phyloP scores from a whole-genome alignment of 2,329 filamentous ascomycete genomes.

The Xylaria polymorpha region DNA sequence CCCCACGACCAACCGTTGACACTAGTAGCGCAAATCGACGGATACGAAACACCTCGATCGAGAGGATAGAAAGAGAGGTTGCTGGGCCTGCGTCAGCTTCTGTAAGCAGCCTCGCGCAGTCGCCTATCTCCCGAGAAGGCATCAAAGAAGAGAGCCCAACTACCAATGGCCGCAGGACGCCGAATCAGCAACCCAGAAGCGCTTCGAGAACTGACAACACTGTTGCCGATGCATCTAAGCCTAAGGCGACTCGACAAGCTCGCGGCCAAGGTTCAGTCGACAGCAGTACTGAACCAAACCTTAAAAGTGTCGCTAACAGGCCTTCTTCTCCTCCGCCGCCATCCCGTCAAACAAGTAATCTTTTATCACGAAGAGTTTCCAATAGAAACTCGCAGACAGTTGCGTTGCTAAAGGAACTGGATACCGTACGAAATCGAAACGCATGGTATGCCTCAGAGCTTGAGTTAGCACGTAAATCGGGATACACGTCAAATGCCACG shows the following conservation, averaged over 20 bases:
- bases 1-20: conserved; percentile 61
- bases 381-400: conserved; percentile 74
- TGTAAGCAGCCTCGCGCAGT: conserved; percentile 53
- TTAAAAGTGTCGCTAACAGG: conserved; percentile 57
- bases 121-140: conserved; percentile 58
- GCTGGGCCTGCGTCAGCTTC: conserved; percentile 54
- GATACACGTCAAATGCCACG: conserved; percentile 79
- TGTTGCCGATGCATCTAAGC: conserved; percentile 53
- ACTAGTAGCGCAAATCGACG: conserved; percentile 55
- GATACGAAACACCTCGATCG: conserved; percentile 62
- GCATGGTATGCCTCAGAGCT: conserved; percentile 98
- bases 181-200: conserved; percentile 62
- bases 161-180: conserved; percentile 72
- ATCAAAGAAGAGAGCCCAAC: conserved; percentile 62
- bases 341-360: conserved; percentile 66
- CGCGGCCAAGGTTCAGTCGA: conserved; percentile 75
- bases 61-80: conserved; percentile 55
- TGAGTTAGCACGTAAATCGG: conserved; percentile 88
- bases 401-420: conserved; percentile 85
- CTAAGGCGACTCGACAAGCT: conserved; percentile 62
- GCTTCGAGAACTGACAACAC: conserved; percentile 54
- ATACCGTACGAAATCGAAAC: conserved; percentile 84
- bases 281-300: conserved; percentile 69
- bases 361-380: conserved; percentile 69
- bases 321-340: conserved; percentile 70